Conservation (phyloP, 75 land plant genomes). For the Pinus taeda region DNA sequence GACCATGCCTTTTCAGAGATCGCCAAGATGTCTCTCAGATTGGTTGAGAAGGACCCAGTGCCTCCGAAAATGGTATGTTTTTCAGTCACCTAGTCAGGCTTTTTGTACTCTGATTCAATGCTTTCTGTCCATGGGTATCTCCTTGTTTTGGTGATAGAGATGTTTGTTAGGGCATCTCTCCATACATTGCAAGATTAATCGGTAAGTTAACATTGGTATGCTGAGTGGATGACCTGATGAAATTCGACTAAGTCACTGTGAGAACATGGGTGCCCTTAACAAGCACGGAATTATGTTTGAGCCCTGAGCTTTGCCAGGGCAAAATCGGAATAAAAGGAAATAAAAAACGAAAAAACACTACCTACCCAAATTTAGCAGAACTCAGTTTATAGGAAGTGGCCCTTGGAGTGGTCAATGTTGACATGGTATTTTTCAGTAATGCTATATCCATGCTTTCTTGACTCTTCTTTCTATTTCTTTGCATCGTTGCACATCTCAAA, state of each 20-base stretch:
- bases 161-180: neutral
- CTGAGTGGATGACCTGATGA: neutral
- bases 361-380: neutral
- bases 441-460: neutral
- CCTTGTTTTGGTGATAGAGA: neutral
- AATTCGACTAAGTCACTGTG: neutral
- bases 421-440: neutral
- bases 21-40: conserved; percentile 54
- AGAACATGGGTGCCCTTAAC: neutral
- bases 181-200: too few species aligned
- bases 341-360: neutral
- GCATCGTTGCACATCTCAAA: neutral
- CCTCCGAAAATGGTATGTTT: conserved; percentile 6
- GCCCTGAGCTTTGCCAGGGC: neutral
- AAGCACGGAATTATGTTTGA: neutral
- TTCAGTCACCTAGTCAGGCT: neutral
- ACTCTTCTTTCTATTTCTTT: neutral
- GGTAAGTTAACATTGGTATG: neutral
- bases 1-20: conserved; percentile 61
- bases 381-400: neutral
- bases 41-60: conserved; percentile 26
- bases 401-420: neutral
- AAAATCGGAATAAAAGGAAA: neutral
- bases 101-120: neutral
- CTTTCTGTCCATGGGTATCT: neutral